Conservation (phyloP, 2,329 filamentous ascomycete species). For the Aspergillus sergii region DNA sequence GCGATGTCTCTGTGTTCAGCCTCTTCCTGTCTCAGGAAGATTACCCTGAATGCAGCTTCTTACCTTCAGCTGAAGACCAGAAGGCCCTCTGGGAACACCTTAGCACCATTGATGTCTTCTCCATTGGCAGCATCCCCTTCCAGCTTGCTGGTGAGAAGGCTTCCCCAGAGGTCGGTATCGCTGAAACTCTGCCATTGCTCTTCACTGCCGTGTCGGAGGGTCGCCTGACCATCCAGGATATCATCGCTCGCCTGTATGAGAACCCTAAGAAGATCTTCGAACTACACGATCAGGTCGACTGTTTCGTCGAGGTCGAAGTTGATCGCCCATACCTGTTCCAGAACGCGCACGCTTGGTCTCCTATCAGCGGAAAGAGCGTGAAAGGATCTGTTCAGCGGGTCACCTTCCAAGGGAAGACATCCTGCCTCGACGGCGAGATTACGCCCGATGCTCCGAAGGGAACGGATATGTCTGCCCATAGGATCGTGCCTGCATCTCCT, state of each 20-base stretch:
- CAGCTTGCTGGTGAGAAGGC: conserved; percentile 66
- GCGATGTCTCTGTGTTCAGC: conserved; percentile 79
- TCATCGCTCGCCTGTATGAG: conserved; percentile 71
- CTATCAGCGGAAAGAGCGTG: conserved; percentile 70
- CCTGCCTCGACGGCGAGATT: conserved; percentile 72
- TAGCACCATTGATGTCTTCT: conserved; percentile 75
- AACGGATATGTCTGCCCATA: conserved; percentile 75
- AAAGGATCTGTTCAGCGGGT: conserved; percentile 73
- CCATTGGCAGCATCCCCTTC: conserved; percentile 76
- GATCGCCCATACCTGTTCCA: conserved; percentile 69
- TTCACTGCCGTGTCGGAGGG: conserved; percentile 76
- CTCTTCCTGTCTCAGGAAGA: conserved; percentile 74
- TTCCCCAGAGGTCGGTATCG: conserved; percentile 67
- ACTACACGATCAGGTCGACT: conserved; percentile 75
- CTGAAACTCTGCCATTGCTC: conserved; percentile 72
- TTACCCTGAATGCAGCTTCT: conserved; percentile 66
- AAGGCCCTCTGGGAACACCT: conserved; percentile 74
- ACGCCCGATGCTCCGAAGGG: conserved; percentile 61
- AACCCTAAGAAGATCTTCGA: conserved; percentile 82
- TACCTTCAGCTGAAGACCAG: conserved; percentile 70
- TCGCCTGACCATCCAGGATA: conserved; percentile 71
- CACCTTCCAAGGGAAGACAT: conserved; percentile 72
- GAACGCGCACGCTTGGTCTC: conserved; percentile 63
- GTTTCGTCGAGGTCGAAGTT: conserved; percentile 73
- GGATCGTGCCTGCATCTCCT: conserved; percentile 56